Conservation (phyloP, 179 eudicot species). For the Spergularia azorica region DNA sequence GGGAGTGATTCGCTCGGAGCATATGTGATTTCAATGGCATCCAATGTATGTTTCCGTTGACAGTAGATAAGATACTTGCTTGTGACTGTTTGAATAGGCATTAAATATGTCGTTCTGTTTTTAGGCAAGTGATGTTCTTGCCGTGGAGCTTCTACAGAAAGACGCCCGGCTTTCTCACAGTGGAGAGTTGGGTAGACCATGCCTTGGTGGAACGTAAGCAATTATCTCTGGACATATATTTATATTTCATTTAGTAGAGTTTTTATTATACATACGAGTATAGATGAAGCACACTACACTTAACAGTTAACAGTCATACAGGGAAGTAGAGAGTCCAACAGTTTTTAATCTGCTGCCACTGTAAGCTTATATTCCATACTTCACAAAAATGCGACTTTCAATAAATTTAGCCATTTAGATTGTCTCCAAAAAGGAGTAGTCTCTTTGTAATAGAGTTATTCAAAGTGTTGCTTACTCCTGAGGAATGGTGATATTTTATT, state of each 20-base stretch:
- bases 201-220: conserved; percentile 84
- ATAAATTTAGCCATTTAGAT: neutral
- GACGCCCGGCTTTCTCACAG: conserved; percentile 75
- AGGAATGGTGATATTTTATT: too few species aligned
- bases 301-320: too few species aligned
- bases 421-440: too few species aligned
- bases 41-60: conserved; percentile 53
- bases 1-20: conserved; percentile 94
- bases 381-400: neutral
- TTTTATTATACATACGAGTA: too few species aligned
- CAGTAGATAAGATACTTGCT: neutral
- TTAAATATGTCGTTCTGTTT: conserved; percentile 6
- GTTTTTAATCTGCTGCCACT: too few species aligned
- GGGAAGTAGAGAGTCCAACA: too few species aligned
- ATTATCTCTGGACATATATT: conserved; percentile 4
- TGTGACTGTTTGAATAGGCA: neutral
- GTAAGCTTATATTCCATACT: too few species aligned
- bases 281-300: too few species aligned
- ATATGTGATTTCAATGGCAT: conserved; percentile 95
- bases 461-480: too few species aligned
- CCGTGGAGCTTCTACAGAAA: conserved; percentile 97
- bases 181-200: conserved; percentile 71
- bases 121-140: conserved; percentile 95
- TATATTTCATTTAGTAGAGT: neutral
- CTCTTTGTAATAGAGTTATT: neutral